phyloP scores from a whole-genome alignment of 176 grass and related monocot species.

The Typha latifolia region DNA sequence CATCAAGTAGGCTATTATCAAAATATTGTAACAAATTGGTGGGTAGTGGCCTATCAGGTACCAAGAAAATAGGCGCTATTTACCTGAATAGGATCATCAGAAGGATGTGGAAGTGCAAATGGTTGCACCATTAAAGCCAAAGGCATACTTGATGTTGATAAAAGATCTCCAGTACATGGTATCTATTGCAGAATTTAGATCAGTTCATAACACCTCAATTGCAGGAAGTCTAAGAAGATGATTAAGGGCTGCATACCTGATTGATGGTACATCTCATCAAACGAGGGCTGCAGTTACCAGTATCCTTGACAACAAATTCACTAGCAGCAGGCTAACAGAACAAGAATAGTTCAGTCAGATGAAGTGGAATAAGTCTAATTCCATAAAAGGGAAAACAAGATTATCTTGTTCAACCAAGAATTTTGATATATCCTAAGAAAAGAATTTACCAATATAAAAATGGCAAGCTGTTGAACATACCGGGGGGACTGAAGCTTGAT shows the following conservation, averaged over 20 bases:
- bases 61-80: not conserved
- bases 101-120: conserved; percentile 69
- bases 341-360: conserved; percentile 7
- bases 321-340: conserved; percentile 52
- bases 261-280: conserved; percentile 76
- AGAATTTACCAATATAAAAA: not conserved
- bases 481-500: conserved; percentile 58
- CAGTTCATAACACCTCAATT: conserved; percentile 20
- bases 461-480: conserved; percentile 24
- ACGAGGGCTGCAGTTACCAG: conserved; percentile 80
- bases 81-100: conserved; percentile 82
- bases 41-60: not conserved
- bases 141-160: conserved; percentile 74
- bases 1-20: too few species aligned
- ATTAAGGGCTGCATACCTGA: conserved; percentile 42
- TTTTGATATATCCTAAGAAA: not conserved
- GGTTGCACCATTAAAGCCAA: conserved; percentile 85
- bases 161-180: conserved; percentile 79
- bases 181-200: conserved; percentile 42
- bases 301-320: conserved; percentile 80
- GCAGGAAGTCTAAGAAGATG: conserved; percentile 13
- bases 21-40: too few species aligned
- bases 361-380: not conserved
- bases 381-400: not conserved
- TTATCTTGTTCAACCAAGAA: not conserved